These are phyloP conservation scores for Dalbergia oliveri DNA, from an alignment of 306 rosid genomes.

Conservation along the genomic window DNA sequence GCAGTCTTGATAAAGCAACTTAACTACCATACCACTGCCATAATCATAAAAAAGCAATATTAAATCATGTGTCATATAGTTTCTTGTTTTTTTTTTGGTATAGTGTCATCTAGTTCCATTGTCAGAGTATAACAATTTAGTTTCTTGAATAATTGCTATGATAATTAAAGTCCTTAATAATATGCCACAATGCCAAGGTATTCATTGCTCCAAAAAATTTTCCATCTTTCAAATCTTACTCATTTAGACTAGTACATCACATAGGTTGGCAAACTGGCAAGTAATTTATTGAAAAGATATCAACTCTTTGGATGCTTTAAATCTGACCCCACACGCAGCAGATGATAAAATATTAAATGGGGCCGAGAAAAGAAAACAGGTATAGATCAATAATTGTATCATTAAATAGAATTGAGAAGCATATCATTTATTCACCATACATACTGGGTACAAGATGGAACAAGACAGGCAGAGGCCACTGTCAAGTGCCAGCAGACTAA, in stretches of 20 bases:
- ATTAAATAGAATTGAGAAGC: constrained; percentile 6
- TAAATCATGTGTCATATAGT: constrained; percentile 34
- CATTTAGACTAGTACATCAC: background rate
- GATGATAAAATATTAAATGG: constrained; percentile 35
- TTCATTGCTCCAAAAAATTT: constrained; percentile 10
- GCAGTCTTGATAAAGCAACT: constrained; percentile 8
- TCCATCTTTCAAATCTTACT: background rate
- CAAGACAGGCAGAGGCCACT: constrained; percentile 9
- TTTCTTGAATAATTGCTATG: background rate
- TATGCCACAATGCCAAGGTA: background rate
- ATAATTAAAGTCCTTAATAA: background rate
- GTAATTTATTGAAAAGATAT: constrained; percentile 35
- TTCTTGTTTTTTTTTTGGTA: too few species aligned
- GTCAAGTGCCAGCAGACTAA: constrained; percentile 20
- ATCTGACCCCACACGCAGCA: constrained; percentile 47
- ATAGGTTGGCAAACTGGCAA: constrained; percentile 46
- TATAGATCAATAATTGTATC: constrained; percentile 15
- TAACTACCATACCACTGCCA: background rate
- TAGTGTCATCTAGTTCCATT: background rate
- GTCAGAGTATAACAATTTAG: background rate
- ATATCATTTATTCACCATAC: constrained; percentile 33
- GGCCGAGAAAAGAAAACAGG: constrained; percentile 18
- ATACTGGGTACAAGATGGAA: constrained; percentile 29
- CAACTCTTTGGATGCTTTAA: constrained; percentile 42
- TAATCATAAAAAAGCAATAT: background rate